A percentile compares a stretch with the other conserved stretches of the same genome.
Evolutionary conservation across 345 rosid species (phyloP).

Genomic region (Rhodamnia argentea): DNA sequence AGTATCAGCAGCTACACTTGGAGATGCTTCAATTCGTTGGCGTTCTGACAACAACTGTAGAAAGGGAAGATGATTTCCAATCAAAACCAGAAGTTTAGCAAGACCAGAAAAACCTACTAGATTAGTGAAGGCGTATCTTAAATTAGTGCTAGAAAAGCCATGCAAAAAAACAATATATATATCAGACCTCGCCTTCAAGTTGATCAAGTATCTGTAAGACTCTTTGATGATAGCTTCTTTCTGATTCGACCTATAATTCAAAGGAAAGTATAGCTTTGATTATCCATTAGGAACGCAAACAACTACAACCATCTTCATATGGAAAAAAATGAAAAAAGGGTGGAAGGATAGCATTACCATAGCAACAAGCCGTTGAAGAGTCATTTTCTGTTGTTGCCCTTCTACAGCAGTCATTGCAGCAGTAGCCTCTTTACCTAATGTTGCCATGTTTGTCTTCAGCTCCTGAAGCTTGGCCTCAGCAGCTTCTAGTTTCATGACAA

Average conservation of each 20-base stretch:
- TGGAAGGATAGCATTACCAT: constrained; percentile 37
- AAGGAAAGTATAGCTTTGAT: not conserved
- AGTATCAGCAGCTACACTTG: constrained; percentile 32
- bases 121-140: not conserved
- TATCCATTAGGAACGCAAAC: not conserved
- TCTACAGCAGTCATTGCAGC: constrained; percentile 93
- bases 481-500: constrained; percentile 65
- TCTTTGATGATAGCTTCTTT: constrained; percentile 74
- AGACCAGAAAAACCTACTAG: not conserved
- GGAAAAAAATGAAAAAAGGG: not conserved
- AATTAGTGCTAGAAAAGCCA: not conserved
- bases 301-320: not conserved
- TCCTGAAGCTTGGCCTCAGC: constrained; percentile 81
- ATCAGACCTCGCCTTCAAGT: constrained; percentile 71
- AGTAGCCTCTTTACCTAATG: constrained; percentile 80
- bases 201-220: constrained; percentile 80
- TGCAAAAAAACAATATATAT: not conserved
- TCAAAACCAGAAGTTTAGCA: not conserved
- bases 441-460: constrained; percentile 63
- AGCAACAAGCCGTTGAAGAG: constrained; percentile 83
- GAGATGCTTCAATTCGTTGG: constrained; percentile 80
- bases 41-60: constrained; percentile 65
- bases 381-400: constrained; percentile 88
- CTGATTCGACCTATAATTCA: constrained; percentile 71
- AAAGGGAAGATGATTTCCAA: not conserved